Evolutionary conservation across 768 basidiomycete genomes (phyloP), one percentile per base, ranked within the genome.

Genomic region (Hemileccinum impolitum): DNA sequence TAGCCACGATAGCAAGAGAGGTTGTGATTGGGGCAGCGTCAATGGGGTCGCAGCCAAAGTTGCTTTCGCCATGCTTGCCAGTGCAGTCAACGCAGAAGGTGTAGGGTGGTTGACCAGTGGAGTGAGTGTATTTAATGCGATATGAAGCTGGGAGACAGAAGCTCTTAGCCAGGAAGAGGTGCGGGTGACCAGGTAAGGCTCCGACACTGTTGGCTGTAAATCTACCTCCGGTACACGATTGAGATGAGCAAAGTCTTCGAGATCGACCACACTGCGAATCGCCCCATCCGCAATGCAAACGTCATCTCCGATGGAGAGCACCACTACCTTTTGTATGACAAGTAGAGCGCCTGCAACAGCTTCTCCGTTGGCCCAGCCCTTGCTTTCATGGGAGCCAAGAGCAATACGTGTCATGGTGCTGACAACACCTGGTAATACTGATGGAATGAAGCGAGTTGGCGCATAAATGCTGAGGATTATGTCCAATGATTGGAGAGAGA

Each of bases 371-470:
- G 84, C 78, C 84, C 87, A 91, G 19, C 80, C 81, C 61, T 81
- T 86, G 25, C 65, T 69, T 23, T 72, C 66, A 5, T 73, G 68
- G 15, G 68, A 64, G 10, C 80, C 86, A 1, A 88, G 72, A 6
- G 85, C 77, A 13, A 91, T 66, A 59, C 85, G 90, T 25, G 78
- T 79, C 80, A 87, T 85, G 15, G 76, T 67, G 58, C 90, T 94
- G 51, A 91, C 77, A 28, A 87, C 77, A 1, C 94, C 94, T 1
- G 94, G 94, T 25, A 97, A 71, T 23, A 97, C 73, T 12, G 87
- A 81, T n/a, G 81, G 78, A 15, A 69, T 52, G 52, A 83, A 75
- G 55, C 82, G 80, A 9, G 75, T 60, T 4, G 78, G 72, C 1
- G 78, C 67, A 56, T 78, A 82, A 4, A 58, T 46, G 9, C 56